A percentile compares a stretch with the other conserved stretches of the same genome.
phyloP scores from a whole-genome alignment of 2,329 filamentous ascomycete genomes.

The Onygenales sp. region DNA sequence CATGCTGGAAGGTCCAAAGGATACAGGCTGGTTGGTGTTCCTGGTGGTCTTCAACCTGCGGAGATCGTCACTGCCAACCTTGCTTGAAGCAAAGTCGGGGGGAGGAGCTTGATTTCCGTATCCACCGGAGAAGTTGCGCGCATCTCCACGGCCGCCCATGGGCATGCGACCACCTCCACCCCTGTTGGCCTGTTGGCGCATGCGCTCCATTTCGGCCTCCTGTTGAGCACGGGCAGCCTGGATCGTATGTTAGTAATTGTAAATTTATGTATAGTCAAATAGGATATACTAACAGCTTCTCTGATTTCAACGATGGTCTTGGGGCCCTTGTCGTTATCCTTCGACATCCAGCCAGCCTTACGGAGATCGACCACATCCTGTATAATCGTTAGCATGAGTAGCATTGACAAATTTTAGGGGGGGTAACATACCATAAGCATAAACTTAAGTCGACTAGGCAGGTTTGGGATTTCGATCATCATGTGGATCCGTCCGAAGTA shows the following conservation, averaged over 20 bases:
- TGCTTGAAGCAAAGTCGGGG: constrained; percentile 62
- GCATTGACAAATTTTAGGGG: not conserved
- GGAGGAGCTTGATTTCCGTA: constrained; percentile 61
- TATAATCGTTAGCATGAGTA: constrained; percentile 5
- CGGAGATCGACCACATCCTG: constrained; percentile 79
- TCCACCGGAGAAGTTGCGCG: constrained; percentile 67
- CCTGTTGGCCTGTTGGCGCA: constrained; percentile 42
- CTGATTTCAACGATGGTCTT: constrained; percentile 94
- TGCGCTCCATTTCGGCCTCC: constrained; percentile 61
- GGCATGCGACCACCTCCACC: constrained; percentile 59
- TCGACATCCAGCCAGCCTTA: constrained; percentile 66
- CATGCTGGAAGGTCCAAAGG: constrained; percentile 76
- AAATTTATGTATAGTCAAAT: constrained; percentile 11
- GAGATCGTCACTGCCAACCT: constrained; percentile 84
- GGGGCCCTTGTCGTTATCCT: constrained; percentile 85
- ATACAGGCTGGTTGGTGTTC: constrained; percentile 53
- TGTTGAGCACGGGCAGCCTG: constrained; percentile 65
- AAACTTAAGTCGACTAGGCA: constrained; percentile 83
- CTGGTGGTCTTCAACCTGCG: constrained; percentile 59
- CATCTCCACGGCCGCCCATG: constrained; percentile 73
- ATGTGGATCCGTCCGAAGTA: constrained; percentile 85
- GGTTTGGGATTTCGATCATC: constrained; percentile 68
- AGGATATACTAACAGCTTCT: constrained; percentile 50
- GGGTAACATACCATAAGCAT: constrained; percentile 64
- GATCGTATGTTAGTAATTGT: constrained; percentile 5